Base-by-base conservation (phyloP, 2,329 filamentous ascomycete genomes). In the Raffaelea deltoideospora region DNA sequence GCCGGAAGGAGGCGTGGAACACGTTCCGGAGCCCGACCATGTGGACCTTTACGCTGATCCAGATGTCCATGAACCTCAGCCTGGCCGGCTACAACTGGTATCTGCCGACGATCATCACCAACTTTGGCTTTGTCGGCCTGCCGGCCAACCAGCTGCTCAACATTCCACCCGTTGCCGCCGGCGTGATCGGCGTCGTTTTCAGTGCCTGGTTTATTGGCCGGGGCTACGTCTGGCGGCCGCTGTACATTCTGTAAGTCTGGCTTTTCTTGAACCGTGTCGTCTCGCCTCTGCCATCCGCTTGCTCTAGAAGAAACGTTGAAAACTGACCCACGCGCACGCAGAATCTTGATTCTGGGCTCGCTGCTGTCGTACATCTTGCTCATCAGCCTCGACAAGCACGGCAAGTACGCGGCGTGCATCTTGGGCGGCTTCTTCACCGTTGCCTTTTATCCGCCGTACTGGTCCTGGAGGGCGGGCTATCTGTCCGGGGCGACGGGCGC, bases 21-120 rank as follows among this genome's bases (percentile, higher is more conserved):
- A 34, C 34, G 14, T 27, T 42, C 34, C 37, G 37, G 29, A 36
- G 38, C 23, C 40, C 37, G 19, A 33, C 33, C 13, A 15, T 22
- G 13, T 33, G 31, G 31, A 20, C 31, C 31, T 35, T 35, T 15
- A 31, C 30, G 17, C 11, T 19, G 10, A 11, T 10, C 18, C 30
- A 31, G 17, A 13, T 31, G 11, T 31, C 15, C 17, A 10, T 31
- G 11, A 31, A 31, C 30, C 13, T 19, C 11, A 15, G 11, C 18
- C 11, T 11, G 17, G 13, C 13, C 18, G 30, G 30, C 30, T 15
- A 20, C 30, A 31, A 15, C 18, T 31, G 30, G 30, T 15, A 31
- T 9, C 30, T 31, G 29, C 37, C 37, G 15, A 38, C 37, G 6
- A 38, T 38, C 15, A 34, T 34, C 15, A 38, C 18, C n/a, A 26